Percentiles rank a stretch among this genome's conserved stretches.
Conservation (phyloP, 768 basidiomycete species). For the Lentinula edodes region DNA sequence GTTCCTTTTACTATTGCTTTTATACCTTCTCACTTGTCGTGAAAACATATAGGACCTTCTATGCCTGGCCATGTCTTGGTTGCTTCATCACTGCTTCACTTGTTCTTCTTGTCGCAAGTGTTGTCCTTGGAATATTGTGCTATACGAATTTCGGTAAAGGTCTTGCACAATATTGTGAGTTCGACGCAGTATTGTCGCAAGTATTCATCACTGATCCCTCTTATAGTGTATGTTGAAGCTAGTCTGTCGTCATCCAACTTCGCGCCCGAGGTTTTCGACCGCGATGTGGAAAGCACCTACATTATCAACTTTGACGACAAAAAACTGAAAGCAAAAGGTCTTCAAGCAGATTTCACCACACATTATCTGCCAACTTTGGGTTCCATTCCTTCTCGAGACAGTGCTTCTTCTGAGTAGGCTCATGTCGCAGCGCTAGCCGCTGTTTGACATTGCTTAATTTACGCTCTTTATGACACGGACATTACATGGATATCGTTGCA, state of each 20-base stretch:
- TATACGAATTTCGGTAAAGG: conserved; percentile 50
- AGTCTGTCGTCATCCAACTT: conserved; percentile 18
- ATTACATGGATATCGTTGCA: background rate
- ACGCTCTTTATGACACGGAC: background rate
- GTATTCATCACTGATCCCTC: background rate
- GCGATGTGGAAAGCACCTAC: conserved; percentile 13
- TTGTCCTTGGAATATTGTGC: conserved; percentile 43
- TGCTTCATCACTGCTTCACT: conserved; percentile 20
- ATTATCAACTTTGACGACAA: background rate
- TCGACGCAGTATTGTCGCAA: background rate
- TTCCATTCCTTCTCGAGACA: background rate
- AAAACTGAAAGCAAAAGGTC: conserved; percentile 1
- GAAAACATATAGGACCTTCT: conserved; percentile 15
- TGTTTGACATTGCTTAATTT: background rate
- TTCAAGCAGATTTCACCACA: conserved; percentile 5
- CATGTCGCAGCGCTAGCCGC: background rate
- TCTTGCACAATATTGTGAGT: conserved; percentile 50
- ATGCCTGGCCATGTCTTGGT: conserved; percentile 23
- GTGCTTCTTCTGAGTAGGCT: background rate
- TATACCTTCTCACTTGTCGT: background rate
- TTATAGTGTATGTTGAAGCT: conserved; percentile 14
- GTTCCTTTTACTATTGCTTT: background rate
- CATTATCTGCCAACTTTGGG: conserved; percentile 18
- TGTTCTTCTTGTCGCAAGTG: conserved; percentile 20
- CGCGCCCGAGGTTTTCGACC: conserved; percentile 13